Conservation (phyloP, 2,329 filamentous ascomycete species). For the Botrytis tulipae region DNA sequence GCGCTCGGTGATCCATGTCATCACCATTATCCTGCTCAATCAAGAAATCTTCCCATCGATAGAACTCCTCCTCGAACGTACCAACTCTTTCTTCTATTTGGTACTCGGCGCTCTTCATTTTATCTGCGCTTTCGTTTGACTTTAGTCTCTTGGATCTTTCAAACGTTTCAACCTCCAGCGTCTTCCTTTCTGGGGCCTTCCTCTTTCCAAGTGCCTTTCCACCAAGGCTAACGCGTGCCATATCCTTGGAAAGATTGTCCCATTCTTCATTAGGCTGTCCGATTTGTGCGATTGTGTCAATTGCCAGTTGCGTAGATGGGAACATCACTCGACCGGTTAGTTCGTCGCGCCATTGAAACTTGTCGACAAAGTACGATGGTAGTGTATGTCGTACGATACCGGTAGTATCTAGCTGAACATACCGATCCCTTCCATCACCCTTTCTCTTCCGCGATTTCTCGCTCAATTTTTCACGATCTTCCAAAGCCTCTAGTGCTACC, state of each 20-base stretch:
- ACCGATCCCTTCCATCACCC: not conserved
- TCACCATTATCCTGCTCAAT: not conserved
- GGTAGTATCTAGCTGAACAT: not conserved
- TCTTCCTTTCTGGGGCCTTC: not conserved
- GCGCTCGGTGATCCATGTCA: not conserved
- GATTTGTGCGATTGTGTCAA: not conserved
- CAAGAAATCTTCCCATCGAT: not conserved
- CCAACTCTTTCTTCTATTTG: not conserved
- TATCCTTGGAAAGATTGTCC: not conserved
- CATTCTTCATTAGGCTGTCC: not conserved
- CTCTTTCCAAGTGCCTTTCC: not conserved
- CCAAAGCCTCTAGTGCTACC: not conserved
- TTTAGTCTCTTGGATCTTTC: not conserved
- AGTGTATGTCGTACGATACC: not conserved
- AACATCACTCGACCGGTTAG: not conserved
- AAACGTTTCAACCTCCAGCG: not conserved
- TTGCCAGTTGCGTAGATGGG: not conserved
- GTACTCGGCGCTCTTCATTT: not conserved
- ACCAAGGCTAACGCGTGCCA: not conserved
- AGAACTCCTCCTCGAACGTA: not conserved
- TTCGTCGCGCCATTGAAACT: not conserved
- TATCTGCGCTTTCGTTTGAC: not conserved
- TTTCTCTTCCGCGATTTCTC: not conserved
- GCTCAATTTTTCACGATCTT: not conserved
- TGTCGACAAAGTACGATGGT: not conserved